Evolutionary conservation across 768 basidiomycete genomes (phyloP), one percentile per base, ranked within the genome.

Genomic region (Saitozyma podzolica): DNA sequence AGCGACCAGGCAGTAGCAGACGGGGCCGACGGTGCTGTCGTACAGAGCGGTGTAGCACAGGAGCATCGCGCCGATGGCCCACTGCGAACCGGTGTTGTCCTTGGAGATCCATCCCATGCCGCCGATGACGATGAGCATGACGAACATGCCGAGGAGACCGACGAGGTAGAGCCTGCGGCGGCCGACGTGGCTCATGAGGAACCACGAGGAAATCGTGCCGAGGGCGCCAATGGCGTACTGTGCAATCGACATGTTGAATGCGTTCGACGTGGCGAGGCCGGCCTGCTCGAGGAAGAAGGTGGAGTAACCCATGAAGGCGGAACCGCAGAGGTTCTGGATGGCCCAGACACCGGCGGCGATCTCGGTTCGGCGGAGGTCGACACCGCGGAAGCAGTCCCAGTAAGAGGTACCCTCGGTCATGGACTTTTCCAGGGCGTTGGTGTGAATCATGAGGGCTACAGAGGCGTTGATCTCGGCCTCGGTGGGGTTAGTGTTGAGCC

Each of bases 341-440:
- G 62, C 50, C 77, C 77, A 80, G 42, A 58, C 62, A 29, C 68
- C 67, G 14, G 62, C 14, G 8, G 71, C 92, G 79, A 92, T 73
- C 64, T 80, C 80, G 9, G 79, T 80, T 10, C 80, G 57, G 39
- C 80, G 63, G 0, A 70, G 58, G 58, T 82, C 79, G 59, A 73
- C 59, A 19, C 80, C 80, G 20, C 61, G 64, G 77, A 80, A 81
- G 67, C 80, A 80, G 59, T 81, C 79, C 14, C 71, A 37, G 69
- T 81, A 82, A 19, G 54, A 64, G 0, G 77, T 75, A 13, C 80
- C 80, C 1, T 63, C 70, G 1, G 68, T 54, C 45, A 73, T 65
- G 39, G 64, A 41, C 67, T 75, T 75, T 61, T 81, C 81, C 39
- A 80, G 29, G 52, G 72, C 76, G 56, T 75, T 80, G 40, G 80